These are phyloP conservation scores for Chaetomiaceae sp. DNA, from an alignment of 2,329 filamentous ascomycete species.

Conservation along the genomic window DNA sequence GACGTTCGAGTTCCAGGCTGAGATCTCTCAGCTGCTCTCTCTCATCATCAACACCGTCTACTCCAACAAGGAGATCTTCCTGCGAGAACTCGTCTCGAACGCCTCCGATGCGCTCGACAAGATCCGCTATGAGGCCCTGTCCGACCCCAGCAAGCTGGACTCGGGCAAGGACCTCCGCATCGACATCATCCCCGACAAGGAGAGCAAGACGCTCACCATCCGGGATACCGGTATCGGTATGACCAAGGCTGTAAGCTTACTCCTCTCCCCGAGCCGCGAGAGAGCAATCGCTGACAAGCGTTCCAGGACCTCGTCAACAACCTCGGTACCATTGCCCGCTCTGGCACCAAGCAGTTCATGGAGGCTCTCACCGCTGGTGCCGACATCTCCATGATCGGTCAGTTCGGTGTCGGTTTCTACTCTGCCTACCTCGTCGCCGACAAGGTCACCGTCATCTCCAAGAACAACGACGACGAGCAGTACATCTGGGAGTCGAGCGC, in stretches of 20 bases:
- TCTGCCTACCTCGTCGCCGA: slow-evolving; percentile 99
- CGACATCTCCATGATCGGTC: slow-evolving; percentile 99
- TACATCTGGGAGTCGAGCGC: slow-evolving; percentile 99
- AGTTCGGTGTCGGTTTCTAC: slow-evolving; percentile 99
- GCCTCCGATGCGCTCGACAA: slow-evolving; percentile 99
- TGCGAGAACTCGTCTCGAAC: slow-evolving; percentile 98
- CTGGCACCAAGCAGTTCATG: slow-evolving; percentile 99
- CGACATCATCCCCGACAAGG: slow-evolving; percentile 98
- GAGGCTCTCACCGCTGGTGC: slow-evolving; percentile 97
- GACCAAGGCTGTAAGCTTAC: slow-evolving; percentile 90
- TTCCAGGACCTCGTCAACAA: slow-evolving; percentile 95
- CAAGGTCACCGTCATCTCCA: slow-evolving; percentile 90
- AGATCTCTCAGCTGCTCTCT: slow-evolving; percentile 99
- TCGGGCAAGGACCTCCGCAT: slow-evolving; percentile 96
- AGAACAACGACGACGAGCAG: slow-evolving; percentile 99
- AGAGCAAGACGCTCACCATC: slow-evolving; percentile 95
- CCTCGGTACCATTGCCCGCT: slow-evolving; percentile 98
- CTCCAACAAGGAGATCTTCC: slow-evolving; percentile 99
- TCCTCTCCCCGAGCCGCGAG: neutral
- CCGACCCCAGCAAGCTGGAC: slow-evolving; percentile 95
- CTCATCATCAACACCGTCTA: slow-evolving; percentile 99
- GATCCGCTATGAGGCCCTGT: slow-evolving; percentile 98
- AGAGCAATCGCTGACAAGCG: slow-evolving; percentile 34
- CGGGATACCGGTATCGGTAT: slow-evolving; percentile 98
- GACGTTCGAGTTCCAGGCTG: slow-evolving; percentile 99